A percentile compares a stretch with the other conserved stretches of the same genome.
These are phyloP conservation scores for Lepidopterella palustris DNA, from an alignment of 495 filamentous ascomycete genomes.

Conservation along the genomic window DNA sequence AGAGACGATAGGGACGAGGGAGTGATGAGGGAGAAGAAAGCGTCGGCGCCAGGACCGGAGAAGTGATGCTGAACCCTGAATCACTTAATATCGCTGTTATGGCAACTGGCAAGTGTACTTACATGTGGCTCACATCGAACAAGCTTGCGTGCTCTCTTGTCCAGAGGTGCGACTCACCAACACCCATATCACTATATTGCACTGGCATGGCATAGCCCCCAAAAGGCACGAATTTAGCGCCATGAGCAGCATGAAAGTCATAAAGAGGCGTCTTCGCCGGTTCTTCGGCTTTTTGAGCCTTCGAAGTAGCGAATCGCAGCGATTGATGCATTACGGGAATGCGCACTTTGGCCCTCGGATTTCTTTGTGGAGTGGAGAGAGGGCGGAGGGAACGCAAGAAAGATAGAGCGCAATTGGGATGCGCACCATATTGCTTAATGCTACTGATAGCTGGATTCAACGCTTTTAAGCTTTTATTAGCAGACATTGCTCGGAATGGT, in stretches of 20 bases:
- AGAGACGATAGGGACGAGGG: slow-evolving; percentile 60
- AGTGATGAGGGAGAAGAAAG: slow-evolving; percentile 73
- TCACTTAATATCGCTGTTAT: neutral
- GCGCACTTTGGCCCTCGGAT: neutral
- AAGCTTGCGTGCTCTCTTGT: slow-evolving; percentile 79
- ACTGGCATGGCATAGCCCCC: slow-evolving; percentile 91
- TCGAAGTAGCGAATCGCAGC: slow-evolving; percentile 14
- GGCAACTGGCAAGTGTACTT: slow-evolving; percentile 24
- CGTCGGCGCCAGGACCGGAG: slow-evolving; percentile 66
- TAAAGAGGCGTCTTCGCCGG: slow-evolving; percentile 71
- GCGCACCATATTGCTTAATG: neutral
- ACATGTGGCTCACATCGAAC: slow-evolving; percentile 80
- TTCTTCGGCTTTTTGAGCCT: slow-evolving; percentile 16
- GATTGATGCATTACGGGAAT: neutral
- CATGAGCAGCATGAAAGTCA: slow-evolving; percentile 70
- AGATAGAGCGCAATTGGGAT: neutral
- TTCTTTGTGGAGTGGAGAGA: neutral
- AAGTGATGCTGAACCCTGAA: slow-evolving; percentile 63
- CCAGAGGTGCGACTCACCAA: slow-evolving; percentile 77
- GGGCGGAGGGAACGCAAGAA: neutral
- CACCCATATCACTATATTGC: slow-evolving; percentile 67
- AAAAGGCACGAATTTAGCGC: slow-evolving; percentile 95
- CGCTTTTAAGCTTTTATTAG: slow-evolving; percentile 9
- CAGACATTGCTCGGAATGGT: slow-evolving; percentile 10
- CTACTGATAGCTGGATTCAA: slow-evolving; percentile 17